Evolutionary conservation across 345 rosid species (phyloP).

Genomic region (Bruguiera parviflora): DNA sequence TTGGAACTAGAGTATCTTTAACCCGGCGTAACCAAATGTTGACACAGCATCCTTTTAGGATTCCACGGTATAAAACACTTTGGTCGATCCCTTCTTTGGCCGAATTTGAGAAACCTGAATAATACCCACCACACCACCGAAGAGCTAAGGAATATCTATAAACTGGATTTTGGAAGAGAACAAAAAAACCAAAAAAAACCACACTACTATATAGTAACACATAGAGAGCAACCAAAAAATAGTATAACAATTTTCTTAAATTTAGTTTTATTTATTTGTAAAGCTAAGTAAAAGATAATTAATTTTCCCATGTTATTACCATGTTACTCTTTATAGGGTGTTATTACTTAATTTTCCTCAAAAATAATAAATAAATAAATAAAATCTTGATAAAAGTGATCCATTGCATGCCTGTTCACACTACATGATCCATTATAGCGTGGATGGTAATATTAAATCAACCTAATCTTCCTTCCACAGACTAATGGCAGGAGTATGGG

Average conservation of each 20-base stretch:
- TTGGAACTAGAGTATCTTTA: background rate
- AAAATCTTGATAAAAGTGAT: too few relatives aligned
- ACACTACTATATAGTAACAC: background rate
- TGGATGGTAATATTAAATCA: too few relatives aligned
- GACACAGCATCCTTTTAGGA: background rate
- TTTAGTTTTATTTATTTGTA: too few relatives aligned
- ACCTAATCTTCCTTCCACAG: too few relatives aligned
- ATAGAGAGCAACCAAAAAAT: background rate
- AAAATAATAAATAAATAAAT: too few relatives aligned
- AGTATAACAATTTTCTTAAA: background rate
- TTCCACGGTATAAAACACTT: slow-evolving; percentile 58
- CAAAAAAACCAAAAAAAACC: background rate
- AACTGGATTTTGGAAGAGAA: background rate
- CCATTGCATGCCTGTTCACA: too few relatives aligned
- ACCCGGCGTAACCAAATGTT: background rate
- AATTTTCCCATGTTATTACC: too few relatives aligned
- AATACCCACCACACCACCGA: background rate
- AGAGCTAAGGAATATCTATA: background rate
- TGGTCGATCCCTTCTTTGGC: slow-evolving; percentile 64
- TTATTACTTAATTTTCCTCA: too few relatives aligned
- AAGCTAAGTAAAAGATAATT: too few relatives aligned
- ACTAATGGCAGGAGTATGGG: background rate
- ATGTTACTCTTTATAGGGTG: too few relatives aligned
- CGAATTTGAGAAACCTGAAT: slow-evolving; percentile 64
- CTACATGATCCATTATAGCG: too few relatives aligned